Conservation (phyloP, 140 eudicot genomes). For the Anethum foeniculum region DNA sequence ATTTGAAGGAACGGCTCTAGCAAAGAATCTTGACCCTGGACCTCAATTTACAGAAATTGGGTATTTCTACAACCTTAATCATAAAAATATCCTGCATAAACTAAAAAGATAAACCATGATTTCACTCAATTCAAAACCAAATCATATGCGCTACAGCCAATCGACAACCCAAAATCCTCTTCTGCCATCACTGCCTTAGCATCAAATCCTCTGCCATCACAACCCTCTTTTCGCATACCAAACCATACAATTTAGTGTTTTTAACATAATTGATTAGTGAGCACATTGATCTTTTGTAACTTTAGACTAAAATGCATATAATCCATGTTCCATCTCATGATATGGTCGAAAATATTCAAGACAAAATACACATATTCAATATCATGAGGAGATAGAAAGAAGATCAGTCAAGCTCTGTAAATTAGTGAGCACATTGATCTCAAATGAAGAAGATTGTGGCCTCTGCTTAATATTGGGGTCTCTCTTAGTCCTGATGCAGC, state of each 20-base stretch:
- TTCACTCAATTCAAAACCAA: not conserved
- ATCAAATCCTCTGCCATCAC: not conserved
- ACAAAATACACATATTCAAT: not conserved
- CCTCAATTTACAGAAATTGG: no score
- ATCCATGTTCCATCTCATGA: not conserved
- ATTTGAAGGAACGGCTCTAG: not conserved
- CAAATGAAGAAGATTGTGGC: not conserved
- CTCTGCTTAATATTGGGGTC: not conserved
- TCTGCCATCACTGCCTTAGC: not conserved
- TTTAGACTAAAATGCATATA: not conserved
- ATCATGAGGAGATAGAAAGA: not conserved
- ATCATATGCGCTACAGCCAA: not conserved
- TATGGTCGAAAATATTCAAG: not conserved
- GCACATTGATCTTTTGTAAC: not conserved
- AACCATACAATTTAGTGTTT: not conserved
- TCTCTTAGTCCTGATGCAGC: not conserved
- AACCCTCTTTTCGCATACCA: not conserved
- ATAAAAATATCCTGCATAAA: not conserved
- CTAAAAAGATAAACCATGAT: not conserved
- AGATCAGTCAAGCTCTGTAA: not conserved
- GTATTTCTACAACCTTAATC: not conserved
- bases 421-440: not conserved
- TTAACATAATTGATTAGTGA: not conserved
- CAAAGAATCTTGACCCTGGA: no score
- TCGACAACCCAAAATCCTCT: not conserved